Evolutionary conservation across 352 stramenopile genomes (phyloP).

Genomic region (Phytophthora palmivora): DNA sequence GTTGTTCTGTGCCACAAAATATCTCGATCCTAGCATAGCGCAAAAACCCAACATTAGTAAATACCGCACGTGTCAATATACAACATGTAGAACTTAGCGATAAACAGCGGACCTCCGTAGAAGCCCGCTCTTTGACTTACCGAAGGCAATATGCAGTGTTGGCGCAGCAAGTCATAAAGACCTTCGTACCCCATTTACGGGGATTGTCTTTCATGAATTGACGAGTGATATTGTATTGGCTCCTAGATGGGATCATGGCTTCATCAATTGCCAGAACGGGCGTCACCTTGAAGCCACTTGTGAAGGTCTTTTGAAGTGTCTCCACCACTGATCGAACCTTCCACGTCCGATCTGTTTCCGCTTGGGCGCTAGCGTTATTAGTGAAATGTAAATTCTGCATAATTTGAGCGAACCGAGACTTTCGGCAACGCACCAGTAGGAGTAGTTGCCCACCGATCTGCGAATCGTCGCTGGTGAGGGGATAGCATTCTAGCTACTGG

Average conservation of each 20-base stretch:
- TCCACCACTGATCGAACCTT: slow-evolving; percentile 8
- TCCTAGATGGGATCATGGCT: slow-evolving; percentile 12
- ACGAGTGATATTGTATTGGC: slow-evolving; percentile 3
- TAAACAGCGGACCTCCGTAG: slow-evolving; percentile 5
- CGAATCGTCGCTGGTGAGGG: slow-evolving; percentile 6
- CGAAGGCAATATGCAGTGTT: slow-evolving; percentile 10
- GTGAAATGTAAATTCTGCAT: too few relatives aligned
- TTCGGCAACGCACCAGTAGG: slow-evolving; percentile 2
- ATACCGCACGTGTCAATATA: slow-evolving; percentile 7
- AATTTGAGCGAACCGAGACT: slow-evolving; percentile 8
- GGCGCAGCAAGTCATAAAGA: slow-evolving; percentile 19
- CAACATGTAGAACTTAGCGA: slow-evolving; percentile 15
- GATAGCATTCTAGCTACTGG: slow-evolving; percentile 9
- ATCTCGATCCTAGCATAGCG: slow-evolving; percentile 7
- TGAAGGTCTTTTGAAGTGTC: slow-evolving; percentile 2
- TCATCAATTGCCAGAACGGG: slow-evolving; percentile 16
- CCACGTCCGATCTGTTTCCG: slow-evolving; percentile 6
- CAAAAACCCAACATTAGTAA: slow-evolving; percentile 6
- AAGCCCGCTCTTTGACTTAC: too few relatives aligned
- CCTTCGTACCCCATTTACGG: slow-evolving; percentile 20
- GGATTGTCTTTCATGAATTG: too few relatives aligned
- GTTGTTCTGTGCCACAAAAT: too few relatives aligned
- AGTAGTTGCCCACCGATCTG: slow-evolving; percentile 7
- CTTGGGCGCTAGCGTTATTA: background rate
- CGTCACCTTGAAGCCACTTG: background rate